Conservation (phyloP, 1,139 yeast species). For the Taphrina wiesneri region DNA sequence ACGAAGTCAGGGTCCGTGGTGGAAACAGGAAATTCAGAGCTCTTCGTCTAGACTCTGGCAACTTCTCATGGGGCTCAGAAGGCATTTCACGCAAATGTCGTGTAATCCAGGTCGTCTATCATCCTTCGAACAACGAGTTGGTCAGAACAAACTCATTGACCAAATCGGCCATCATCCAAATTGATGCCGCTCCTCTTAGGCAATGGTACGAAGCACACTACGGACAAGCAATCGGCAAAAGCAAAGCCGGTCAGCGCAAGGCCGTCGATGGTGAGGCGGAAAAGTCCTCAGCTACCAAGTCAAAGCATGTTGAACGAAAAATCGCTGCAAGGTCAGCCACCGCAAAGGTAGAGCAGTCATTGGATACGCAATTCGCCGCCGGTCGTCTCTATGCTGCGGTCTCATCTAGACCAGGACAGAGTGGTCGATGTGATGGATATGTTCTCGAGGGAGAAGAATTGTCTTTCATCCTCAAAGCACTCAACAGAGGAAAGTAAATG, state of each 20-base stretch:
- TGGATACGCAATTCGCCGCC: slow-evolving; percentile 94
- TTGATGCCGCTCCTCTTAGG: slow-evolving; percentile 99
- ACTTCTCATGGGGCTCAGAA: slow-evolving; percentile 99
- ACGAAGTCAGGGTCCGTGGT: slow-evolving; percentile 99
- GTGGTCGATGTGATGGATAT: slow-evolving; percentile 99
- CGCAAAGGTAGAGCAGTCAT: slow-evolving; percentile 85
- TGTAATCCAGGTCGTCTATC: slow-evolving; percentile 96
- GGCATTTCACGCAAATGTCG: slow-evolving; percentile 99
- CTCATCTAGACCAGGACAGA: slow-evolving; percentile 99
- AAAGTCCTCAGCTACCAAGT: slow-evolving; percentile 53
- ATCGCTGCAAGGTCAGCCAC: slow-evolving; percentile 85
- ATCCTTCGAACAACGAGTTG: slow-evolving; percentile 99
- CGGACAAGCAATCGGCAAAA: slow-evolving; percentile 88
- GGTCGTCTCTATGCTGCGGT: slow-evolving; percentile 99
- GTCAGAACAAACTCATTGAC: slow-evolving; percentile 99
- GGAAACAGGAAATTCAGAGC: slow-evolving; percentile 99
- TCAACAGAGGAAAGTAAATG: slow-evolving; percentile 11
- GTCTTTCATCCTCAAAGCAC: slow-evolving; percentile 26
- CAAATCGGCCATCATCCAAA: slow-evolving; percentile 97
- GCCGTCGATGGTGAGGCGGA: slow-evolving; percentile 48
- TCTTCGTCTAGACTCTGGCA: slow-evolving; percentile 98
- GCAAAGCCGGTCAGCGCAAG: slow-evolving; percentile 48
- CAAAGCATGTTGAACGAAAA: slow-evolving; percentile 86
- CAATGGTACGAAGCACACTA: slow-evolving; percentile 99
- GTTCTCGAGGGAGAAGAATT: slow-evolving; percentile 99